A percentile compares a stretch with the other conserved stretches of the same genome.
phyloP scores from a whole-genome alignment of 805 yeast species.

The Ogataea methanolica region DNA sequence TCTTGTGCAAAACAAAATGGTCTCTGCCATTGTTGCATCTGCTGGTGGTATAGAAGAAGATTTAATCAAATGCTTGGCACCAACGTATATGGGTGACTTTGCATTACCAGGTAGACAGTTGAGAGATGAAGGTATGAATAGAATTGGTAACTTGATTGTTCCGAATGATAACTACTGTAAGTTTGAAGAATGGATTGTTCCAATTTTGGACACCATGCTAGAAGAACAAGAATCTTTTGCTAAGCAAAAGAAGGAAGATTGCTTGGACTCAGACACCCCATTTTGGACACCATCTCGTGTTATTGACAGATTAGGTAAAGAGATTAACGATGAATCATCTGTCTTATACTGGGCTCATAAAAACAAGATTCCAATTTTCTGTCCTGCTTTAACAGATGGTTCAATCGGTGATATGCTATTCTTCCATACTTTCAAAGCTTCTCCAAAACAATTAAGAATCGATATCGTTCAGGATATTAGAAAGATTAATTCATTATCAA shows the following conservation, averaged over 20 bases:
- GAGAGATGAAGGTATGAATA: conserved; percentile 94
- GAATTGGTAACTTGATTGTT: conserved; percentile 94
- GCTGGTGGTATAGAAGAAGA: conserved; percentile 99
- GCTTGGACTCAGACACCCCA: conserved; percentile 62
- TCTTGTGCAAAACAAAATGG: conserved; percentile 90
- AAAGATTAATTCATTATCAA: conserved; percentile 84
- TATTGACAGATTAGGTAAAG: conserved; percentile 91
- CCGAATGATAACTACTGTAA: conserved; percentile 97
- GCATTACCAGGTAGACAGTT: conserved; percentile 72
- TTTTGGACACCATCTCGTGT: conserved; percentile 93
- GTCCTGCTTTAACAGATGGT: conserved; percentile 98
- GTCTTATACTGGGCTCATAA: conserved; percentile 98
- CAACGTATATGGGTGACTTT: conserved; percentile 93
- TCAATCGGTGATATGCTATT: conserved; percentile 98
- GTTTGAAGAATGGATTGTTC: conserved; percentile 98
- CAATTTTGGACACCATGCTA: conserved; percentile 79
- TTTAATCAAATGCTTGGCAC: conserved; percentile 91
- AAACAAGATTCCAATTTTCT: conserved; percentile 91
- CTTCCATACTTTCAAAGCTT: conserved; percentile 94
- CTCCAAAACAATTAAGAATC: conserved; percentile 82
- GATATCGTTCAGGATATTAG: conserved; percentile 96
- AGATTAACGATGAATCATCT: conserved; percentile 88
- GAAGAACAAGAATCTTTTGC: conserved; percentile 81
- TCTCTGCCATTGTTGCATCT: conserved; percentile 91
- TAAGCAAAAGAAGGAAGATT: conserved; percentile 45